phyloP scores from a whole-genome alignment of 75 land plant genomes.

The Cryptomeria japonica region DNA sequence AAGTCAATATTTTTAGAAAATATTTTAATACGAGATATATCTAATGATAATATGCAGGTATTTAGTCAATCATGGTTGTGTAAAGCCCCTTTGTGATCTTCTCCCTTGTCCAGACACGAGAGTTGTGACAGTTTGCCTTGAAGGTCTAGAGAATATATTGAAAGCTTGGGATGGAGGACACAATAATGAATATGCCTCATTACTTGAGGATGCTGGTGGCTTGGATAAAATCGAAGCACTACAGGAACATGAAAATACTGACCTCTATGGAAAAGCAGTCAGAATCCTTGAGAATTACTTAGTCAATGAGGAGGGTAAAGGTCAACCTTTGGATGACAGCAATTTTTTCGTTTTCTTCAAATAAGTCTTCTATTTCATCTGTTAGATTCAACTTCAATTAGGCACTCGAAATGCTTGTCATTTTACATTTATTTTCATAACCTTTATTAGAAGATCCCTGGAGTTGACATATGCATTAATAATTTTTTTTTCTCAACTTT shows the following conservation, averaged over 20 bases:
- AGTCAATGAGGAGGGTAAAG: slow-evolving; percentile 14
- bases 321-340: not conserved
- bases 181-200: slow-evolving; percentile 20
- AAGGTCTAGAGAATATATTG: slow-evolving; percentile 24
- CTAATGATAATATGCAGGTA: slow-evolving; percentile 17
- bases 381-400: not conserved
- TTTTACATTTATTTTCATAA: not conserved
- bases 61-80: slow-evolving; percentile 24
- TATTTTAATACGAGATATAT: not conserved
- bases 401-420: not conserved
- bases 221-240: slow-evolving; percentile 38
- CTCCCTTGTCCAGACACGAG: slow-evolving; percentile 14
- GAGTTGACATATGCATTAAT: not conserved
- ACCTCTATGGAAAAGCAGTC: slow-evolving; percentile 34
- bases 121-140: slow-evolving; percentile 18
- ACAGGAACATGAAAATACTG: slow-evolving; percentile 35
- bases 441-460: not conserved
- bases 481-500: not conserved
- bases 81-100: slow-evolving; percentile 26
- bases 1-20: not conserved
- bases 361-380: not conserved
- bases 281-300: slow-evolving; percentile 33
- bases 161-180: slow-evolving; percentile 7
- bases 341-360: not conserved
- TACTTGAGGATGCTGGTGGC: slow-evolving; percentile 40